These are phyloP conservation scores for Wickerhamomyces canadensis DNA, from an alignment of 805 yeast genomes.

Conservation along the genomic window DNA sequence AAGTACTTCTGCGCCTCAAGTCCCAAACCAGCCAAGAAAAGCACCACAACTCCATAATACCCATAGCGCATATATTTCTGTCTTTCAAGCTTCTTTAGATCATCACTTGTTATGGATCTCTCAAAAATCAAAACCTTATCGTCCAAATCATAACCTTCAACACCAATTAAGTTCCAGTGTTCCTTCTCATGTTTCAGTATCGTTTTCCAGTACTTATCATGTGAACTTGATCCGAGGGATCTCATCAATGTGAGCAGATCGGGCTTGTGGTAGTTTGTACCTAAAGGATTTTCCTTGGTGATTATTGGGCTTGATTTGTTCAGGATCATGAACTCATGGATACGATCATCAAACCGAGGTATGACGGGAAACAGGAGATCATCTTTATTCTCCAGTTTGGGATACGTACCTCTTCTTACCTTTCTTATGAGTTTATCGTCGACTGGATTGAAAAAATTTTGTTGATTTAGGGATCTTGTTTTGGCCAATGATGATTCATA, in stretches of 20 bases:
- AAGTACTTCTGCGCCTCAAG: too few species aligned
- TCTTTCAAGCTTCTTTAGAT: conserved; percentile 2
- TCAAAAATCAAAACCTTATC: conserved; percentile 36
- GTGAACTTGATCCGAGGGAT: conserved; percentile 32
- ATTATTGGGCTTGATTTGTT: conserved; percentile 13
- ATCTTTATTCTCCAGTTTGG: conserved; percentile 11
- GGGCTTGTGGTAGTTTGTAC: conserved; percentile 29
- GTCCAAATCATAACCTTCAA: conserved; percentile 29
- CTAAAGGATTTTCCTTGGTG: conserved; percentile 35
- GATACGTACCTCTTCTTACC: conserved; percentile 11
- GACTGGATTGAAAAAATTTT: conserved; percentile 37
- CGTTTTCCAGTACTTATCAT: conserved; percentile 26
- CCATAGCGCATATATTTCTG: conserved; percentile 4
- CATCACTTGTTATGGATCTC: conserved; percentile 22
- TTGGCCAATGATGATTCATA: conserved; percentile 36
- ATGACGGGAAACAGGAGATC: conserved; percentile 20
- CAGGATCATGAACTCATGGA: conserved; percentile 21
- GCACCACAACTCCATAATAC: neutral
- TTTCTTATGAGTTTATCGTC: conserved; percentile 10
- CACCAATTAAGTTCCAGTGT: conserved; percentile 51
- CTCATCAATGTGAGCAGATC: conserved; percentile 38
- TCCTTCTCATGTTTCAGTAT: conserved; percentile 38
- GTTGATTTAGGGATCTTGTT: conserved; percentile 33
- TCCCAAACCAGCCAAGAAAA: neutral
- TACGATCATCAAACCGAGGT: conserved; percentile 4